These are phyloP conservation scores for Pulveroboletus sp. DNA, from an alignment of 768 basidiomycete genomes.

Conservation along the genomic window DNA sequence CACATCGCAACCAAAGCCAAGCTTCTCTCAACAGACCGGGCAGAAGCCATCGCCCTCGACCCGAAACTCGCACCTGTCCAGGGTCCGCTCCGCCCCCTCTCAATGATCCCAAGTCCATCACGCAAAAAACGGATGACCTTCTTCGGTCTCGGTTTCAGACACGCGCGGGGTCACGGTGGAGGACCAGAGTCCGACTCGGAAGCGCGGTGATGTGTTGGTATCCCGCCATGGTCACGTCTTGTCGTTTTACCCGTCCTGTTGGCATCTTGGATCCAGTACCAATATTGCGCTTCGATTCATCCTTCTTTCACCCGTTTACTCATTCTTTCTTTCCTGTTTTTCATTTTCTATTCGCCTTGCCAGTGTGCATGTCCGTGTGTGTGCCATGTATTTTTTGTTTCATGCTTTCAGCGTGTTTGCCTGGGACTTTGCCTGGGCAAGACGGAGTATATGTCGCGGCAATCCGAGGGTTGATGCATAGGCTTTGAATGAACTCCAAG, in stretches of 20 bases:
- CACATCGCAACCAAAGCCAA: constrained; percentile 15
- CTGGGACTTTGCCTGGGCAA: not conserved
- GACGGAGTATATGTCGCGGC: not conserved
- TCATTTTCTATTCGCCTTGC: not conserved
- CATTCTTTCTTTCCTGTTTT: no score
- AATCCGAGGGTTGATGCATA: not conserved
- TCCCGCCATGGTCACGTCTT: not conserved
- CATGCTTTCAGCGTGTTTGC: constrained; percentile 14
- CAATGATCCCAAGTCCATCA: constrained; percentile 18
- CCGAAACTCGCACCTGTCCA: constrained; percentile 32
- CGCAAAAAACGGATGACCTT: constrained; percentile 14
- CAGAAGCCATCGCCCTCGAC: constrained; percentile 24
- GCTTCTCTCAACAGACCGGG: constrained; percentile 22
- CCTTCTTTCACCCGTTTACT: not conserved
- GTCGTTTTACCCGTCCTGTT: not conserved
- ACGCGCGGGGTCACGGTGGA: not conserved
- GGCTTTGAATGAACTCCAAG: not conserved
- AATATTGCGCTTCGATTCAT: not conserved
- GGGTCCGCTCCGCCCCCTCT: constrained; percentile 29
- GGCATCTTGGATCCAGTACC: not conserved
- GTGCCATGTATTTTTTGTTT: constrained; percentile 4
- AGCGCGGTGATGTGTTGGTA: not conserved
- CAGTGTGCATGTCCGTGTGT: constrained; percentile 1
- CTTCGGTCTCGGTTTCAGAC: constrained; percentile 20
- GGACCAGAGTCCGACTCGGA: not conserved